phyloP scores from a whole-genome alignment of 2,329 filamentous ascomycete genomes.

The Botryotinia convoluta region DNA sequence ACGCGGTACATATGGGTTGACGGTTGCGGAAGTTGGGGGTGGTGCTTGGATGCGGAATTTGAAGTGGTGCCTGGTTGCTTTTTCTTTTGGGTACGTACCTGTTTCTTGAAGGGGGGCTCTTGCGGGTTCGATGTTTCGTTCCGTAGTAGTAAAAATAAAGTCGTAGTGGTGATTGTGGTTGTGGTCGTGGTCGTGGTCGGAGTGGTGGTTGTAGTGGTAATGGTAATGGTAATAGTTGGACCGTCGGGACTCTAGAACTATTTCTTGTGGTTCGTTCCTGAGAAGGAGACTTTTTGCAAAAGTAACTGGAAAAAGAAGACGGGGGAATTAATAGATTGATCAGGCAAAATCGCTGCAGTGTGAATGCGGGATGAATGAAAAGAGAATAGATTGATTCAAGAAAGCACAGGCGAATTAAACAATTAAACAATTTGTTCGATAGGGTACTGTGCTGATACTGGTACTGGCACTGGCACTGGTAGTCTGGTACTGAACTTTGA shows the following conservation, averaged over 20 bases:
- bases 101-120: background rate
- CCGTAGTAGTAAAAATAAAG: background rate
- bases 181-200: background rate
- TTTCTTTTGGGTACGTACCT: slow-evolving; percentile 4
- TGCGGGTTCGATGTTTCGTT: background rate
- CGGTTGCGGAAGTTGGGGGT: background rate
- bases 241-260: background rate
- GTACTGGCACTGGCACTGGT: slow-evolving; percentile 16
- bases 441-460: slow-evolving; percentile 12
- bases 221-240: background rate
- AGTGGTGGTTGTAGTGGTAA: rapidly evolving
- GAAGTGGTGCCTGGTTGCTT: slow-evolving; percentile 4
- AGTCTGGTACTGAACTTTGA: background rate
- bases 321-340: slow-evolving; percentile 38
- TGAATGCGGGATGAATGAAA: slow-evolving; percentile 37
- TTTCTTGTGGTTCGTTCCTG: slow-evolving; percentile 24
- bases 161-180: background rate
- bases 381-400: slow-evolving; percentile 36
- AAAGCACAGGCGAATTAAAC: slow-evolving; percentile 29
- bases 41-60: background rate
- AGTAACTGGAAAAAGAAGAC: slow-evolving; percentile 31
- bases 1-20: background rate
- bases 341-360: slow-evolving; percentile 36
- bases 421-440: background rate
- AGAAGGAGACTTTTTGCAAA: slow-evolving; percentile 15